A percentile compares a stretch with the other conserved stretches of the same genome.
These are phyloP conservation scores for Zoysia pacifica DNA, from an alignment of 176 grass and related monocot genomes.

Conservation along the genomic window DNA sequence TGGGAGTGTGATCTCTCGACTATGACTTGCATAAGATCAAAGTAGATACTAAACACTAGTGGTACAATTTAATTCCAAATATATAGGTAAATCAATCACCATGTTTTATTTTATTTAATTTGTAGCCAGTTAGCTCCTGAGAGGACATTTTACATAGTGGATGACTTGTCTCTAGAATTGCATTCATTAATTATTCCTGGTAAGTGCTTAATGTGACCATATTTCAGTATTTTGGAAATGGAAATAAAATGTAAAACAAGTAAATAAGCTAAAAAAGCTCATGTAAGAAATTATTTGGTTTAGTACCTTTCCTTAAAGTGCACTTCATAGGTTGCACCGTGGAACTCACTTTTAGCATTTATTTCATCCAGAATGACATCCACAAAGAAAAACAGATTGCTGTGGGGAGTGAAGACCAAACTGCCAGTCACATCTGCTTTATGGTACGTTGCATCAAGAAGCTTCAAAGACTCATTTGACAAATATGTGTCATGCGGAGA, in stretches of 20 bases:
- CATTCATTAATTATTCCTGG: not conserved
- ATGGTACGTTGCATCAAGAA: constrained; percentile 57
- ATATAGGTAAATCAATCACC: not conserved
- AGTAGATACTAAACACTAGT: not conserved
- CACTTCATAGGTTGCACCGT: constrained; percentile 56
- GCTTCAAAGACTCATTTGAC: constrained; percentile 57
- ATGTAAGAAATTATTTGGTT: constrained; percentile 21
- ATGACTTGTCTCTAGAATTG: not conserved
- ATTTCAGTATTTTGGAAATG: not conserved
- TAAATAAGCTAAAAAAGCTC: constrained; percentile 12
- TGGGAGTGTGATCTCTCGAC: not conserved
- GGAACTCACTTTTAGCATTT: constrained; percentile 58
- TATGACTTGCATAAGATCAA: not conserved
- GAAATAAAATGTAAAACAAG: not conserved
- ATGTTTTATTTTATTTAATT: not conserved
- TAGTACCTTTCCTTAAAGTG: constrained; percentile 68
- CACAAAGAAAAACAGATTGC: constrained; percentile 69
- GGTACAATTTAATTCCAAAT: not conserved
- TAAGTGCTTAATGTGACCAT: not conserved
- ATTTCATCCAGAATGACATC: constrained; percentile 55
- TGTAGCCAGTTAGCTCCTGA: not conserved
- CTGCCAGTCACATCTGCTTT: constrained; percentile 80
- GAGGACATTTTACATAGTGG: constrained; percentile 9
- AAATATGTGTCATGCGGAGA: constrained; percentile 37
- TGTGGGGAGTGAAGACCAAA: constrained; percentile 83